Base-by-base conservation (phyloP, 805 yeast species). In the Pichia rugopelliculosa region DNA sequence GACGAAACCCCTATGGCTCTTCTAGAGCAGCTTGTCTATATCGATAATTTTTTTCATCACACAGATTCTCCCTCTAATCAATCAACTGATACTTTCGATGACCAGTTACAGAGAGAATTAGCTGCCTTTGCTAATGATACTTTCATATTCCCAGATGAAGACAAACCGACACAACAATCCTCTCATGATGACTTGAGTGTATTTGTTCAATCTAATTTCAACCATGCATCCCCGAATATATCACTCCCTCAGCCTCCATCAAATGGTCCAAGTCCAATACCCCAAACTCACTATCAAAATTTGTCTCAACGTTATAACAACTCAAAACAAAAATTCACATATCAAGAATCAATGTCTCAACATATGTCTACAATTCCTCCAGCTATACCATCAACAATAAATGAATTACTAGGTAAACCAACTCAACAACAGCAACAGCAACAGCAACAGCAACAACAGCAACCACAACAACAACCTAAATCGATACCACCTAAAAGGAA, bases 81-180 rank as follows among this genome's bases (percentile, higher is more conserved):
- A 25, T 36, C 39, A 21, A 70, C 44, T 69, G 66, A 62, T 55
- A 67, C 68, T 36, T 67, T 76, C 24, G 81, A 77, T 54, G 80
- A 76, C 51, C 74, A 76, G 44, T 56, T 77, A 23, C 74, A 79
- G 6, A 78, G 77, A 17, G 93, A 85, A 58, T 71, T 85, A 53
- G 85, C 87, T 17, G 90, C 89, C 1, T 85, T 85, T 72, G 91
- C 90, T 0, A 90, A 84, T 56, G 90, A 84, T 50, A 75, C 87
- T 3, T 85, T 85, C 55, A 76, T 85, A 3, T 85, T 85, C 59
- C 88, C 91, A 1, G 93, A 85, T 59, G 93, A 86, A 58, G 91
- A 84, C 33, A 84, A 84, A 59, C 82, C 83, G 1, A 72, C 67
- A 50, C 50, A 53, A 20, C 39, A 41, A 1, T 40, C 49, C 13